phyloP scores from a whole-genome alignment of 2,329 filamentous ascomycete genomes.

The Bipolaris sorokiniana region DNA sequence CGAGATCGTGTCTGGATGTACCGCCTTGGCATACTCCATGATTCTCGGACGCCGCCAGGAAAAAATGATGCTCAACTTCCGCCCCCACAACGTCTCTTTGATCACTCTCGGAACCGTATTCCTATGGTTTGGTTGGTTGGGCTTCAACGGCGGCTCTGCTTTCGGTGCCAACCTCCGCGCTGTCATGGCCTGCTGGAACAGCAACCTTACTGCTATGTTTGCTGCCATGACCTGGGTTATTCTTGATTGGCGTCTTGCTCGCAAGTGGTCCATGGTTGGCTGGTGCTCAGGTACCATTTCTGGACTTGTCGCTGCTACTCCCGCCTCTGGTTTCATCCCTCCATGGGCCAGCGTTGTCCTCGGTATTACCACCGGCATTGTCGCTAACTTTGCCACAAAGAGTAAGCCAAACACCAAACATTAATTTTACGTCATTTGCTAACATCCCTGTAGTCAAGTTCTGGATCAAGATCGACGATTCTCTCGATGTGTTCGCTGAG shows the following conservation, averaged over 20 bases:
- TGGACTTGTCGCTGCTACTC: constrained; percentile 85
- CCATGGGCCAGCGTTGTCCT: constrained; percentile 68
- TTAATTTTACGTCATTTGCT: constrained; percentile 16
- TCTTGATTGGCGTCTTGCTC: constrained; percentile 91
- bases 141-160: constrained; percentile 95
- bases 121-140: constrained; percentile 98
- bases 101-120: constrained; percentile 95
- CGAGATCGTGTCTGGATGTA: constrained; percentile 93
- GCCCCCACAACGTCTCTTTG: constrained; percentile 96
- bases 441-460: constrained; percentile 63
- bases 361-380: constrained; percentile 67
- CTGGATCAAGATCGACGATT: constrained; percentile 81
- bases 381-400: constrained; percentile 87
- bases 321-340: constrained; percentile 78
- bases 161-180: constrained; percentile 95
- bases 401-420: constrained; percentile 60
- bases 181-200: constrained; percentile 98
- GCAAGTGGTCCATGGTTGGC: constrained; percentile 93
- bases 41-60: constrained; percentile 95
- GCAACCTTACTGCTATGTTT: constrained; percentile 90
- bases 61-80: constrained; percentile 99
- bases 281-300: constrained; percentile 91
- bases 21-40: constrained; percentile 93
- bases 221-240: constrained; percentile 92
- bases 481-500: constrained; percentile 89